phyloP scores from a whole-genome alignment of 169 alveolate species.

The Eimeria maxima region DNA sequence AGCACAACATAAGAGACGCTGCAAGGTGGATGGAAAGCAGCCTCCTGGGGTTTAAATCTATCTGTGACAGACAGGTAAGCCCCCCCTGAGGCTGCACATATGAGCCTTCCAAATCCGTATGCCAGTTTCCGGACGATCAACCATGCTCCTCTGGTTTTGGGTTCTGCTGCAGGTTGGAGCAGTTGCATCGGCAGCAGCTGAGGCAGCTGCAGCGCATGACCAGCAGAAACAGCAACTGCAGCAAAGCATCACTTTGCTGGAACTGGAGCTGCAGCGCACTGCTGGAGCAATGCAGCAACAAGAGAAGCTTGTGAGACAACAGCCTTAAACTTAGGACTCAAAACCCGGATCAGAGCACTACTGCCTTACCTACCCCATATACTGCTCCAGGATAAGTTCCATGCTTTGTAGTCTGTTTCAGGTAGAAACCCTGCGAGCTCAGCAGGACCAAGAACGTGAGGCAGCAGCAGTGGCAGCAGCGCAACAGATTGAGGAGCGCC shows the following conservation, averaged over 20 bases:
- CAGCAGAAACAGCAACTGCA: slow-evolving; percentile 22
- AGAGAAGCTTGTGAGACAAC: background rate
- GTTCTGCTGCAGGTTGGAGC: slow-evolving; percentile 48
- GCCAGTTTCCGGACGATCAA: background rate
- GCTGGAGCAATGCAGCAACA: slow-evolving; percentile 42
- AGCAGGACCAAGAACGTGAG: background rate
- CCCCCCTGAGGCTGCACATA: background rate
- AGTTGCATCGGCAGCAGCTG: slow-evolving; percentile 46
- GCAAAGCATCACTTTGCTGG: slow-evolving; percentile 18
- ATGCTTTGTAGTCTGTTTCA: background rate
- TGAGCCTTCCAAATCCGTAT: background rate
- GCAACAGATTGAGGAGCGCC: slow-evolving; percentile 26
- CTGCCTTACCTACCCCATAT: background rate
- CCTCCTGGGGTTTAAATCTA: slow-evolving; percentile 5
- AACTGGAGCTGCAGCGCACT: slow-evolving; percentile 41
- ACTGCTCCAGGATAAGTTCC: background rate
- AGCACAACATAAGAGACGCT: slow-evolving; percentile 46
- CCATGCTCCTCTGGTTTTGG: background rate
- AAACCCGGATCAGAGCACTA: background rate
- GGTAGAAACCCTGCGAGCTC: slow-evolving; percentile 33
- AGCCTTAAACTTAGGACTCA: background rate
- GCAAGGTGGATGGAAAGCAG: slow-evolving; percentile 60
- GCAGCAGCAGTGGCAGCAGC: slow-evolving; percentile 58
- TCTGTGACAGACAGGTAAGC: slow-evolving; percentile 63
- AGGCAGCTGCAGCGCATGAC: slow-evolving; percentile 48